A percentile compares a stretch with the other conserved stretches of the same genome.
Evolutionary conservation across 169 alveolate genomes (phyloP).

Genomic region (Theileria annulata): DNA sequence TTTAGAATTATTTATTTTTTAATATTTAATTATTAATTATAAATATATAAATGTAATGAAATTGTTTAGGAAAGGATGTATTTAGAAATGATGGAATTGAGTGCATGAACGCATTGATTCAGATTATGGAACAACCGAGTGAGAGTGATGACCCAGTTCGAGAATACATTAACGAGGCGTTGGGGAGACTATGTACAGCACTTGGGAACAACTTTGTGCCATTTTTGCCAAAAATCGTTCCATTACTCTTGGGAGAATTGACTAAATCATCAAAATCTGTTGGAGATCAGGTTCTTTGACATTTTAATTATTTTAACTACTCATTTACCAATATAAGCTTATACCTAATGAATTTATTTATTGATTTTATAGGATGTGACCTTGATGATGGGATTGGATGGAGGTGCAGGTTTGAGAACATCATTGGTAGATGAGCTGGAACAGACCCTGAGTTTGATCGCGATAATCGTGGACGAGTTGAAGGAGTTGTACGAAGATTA

Average conservation of each 20-base stretch:
- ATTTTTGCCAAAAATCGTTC: slow-evolving; percentile 85
- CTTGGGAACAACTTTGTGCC: slow-evolving; percentile 83
- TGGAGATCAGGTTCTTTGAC: neutral
- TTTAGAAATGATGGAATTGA: slow-evolving; percentile 82
- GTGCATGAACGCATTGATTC: slow-evolving; percentile 82
- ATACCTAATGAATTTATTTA: neutral
- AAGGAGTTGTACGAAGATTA: slow-evolving; percentile 74
- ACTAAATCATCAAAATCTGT: slow-evolving; percentile 38
- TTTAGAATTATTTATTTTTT: too few relatives aligned
- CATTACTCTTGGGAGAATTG: slow-evolving; percentile 64
- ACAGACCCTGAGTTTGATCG: slow-evolving; percentile 64
- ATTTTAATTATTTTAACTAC: neutral
- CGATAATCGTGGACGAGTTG: slow-evolving; percentile 73
- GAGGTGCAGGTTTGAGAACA: slow-evolving; percentile 75
- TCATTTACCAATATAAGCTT: neutral
- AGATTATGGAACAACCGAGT: slow-evolving; percentile 76
- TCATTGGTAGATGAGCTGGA: slow-evolving; percentile 75
- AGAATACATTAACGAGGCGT: slow-evolving; percentile 85
- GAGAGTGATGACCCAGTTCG: slow-evolving; percentile 87
- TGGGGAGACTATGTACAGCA: slow-evolving; percentile 85
- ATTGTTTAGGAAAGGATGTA: slow-evolving; percentile 60
- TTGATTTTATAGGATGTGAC: slow-evolving; percentile 65
- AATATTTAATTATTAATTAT: neutral
- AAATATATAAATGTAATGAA: neutral
- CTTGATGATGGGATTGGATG: slow-evolving; percentile 73